Percentiles rank a stretch among this genome's conserved stretches.
Evolutionary conservation across 345 rosid genomes (phyloP).

Genomic region (Sisymbrium irio): DNA sequence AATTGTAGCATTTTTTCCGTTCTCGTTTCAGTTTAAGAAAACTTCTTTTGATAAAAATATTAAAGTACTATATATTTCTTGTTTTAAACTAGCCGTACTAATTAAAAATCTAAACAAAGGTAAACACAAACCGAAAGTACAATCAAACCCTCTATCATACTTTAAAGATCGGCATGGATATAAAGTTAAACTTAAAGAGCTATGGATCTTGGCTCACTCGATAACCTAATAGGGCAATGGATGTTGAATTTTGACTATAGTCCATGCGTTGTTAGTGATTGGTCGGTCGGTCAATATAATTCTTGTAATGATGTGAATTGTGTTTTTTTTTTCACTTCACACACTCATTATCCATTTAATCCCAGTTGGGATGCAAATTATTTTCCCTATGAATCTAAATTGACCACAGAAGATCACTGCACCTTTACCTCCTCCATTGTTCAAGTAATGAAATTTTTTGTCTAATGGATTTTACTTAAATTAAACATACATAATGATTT

Average conservation of each 20-base stretch:
- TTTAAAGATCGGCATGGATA: slow-evolving; percentile 22
- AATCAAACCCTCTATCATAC: not conserved
- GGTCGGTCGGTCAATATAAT: slow-evolving; percentile 35
- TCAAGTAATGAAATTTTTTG: slow-evolving; percentile 11
- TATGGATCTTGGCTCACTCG: slow-evolving; percentile 26
- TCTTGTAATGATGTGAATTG: slow-evolving; percentile 30
- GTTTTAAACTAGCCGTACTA: not conserved
- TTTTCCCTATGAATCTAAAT: slow-evolving; percentile 1
- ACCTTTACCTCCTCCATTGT: slow-evolving; percentile 18
- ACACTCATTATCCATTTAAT: slow-evolving; percentile 22
- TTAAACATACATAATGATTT: not conserved
- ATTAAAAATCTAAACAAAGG: not conserved
- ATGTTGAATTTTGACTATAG: slow-evolving; percentile 33
- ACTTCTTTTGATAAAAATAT: not conserved
- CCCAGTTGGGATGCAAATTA: slow-evolving; percentile 20
- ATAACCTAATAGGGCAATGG: slow-evolving; percentile 29
- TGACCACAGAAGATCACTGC: slow-evolving; percentile 19
- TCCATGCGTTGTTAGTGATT: slow-evolving; percentile 36
- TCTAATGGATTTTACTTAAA: not conserved
- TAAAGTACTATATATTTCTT: not conserved
- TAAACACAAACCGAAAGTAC: slow-evolving; percentile 3
- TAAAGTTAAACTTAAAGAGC: slow-evolving; percentile 24
- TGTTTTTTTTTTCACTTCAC: slow-evolving; percentile 6
- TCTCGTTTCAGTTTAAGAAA: not conserved
- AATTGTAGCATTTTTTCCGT: not conserved